Base-by-base conservation (phyloP, 352 stramenopile genomes). In the Globisporangium mamillatum region DNA sequence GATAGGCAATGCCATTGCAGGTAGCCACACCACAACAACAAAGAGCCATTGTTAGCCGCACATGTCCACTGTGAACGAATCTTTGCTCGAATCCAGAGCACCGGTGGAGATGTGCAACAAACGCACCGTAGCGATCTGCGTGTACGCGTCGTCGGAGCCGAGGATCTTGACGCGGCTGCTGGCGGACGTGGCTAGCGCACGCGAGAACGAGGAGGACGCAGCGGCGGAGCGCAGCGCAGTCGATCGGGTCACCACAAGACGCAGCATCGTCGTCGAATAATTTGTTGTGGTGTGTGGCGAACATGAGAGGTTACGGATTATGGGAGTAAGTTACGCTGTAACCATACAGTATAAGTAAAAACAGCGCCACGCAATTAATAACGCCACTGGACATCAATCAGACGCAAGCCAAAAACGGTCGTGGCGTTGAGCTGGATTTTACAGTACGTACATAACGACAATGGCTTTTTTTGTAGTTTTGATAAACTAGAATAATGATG, bases 111-210 rank as follows among this genome's bases (percentile, higher is more conserved):
- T 27, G 48, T 38, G n/a, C 59, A 66, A 22, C 2, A 29, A 3
- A 69, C 80, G 24, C 52, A 94, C 86, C 75, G 77, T 81, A 3
- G 77, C 74, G 66, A 94, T 90, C 62, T 86, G 78, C 56, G 74
- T 81, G 72, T 94, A 94, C 2, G 84, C 82, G 6, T 88, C 84
- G 48, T 94, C 80, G 25, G 84, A 92, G 2, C 84, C 81, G 16
- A 94, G 74, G 48, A 91, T 82, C 75, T 82, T 93, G 52, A 94
- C 86, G 25, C 84, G 82, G 67, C 86, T 92, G 18, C 67, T 70
- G 16, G 76, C 74, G 18, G 69, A 84, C 9, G 79, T 77, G 14
- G 75, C 75, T 32, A 84, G 74, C 8, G 68, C 60, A 20, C 77
- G 69, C 36, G 64, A 50, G 27, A 54, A 36, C 24, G 67, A 54